Conservation (phyloP, 164 flowering plant species). For the Buxus sempervirens region DNA sequence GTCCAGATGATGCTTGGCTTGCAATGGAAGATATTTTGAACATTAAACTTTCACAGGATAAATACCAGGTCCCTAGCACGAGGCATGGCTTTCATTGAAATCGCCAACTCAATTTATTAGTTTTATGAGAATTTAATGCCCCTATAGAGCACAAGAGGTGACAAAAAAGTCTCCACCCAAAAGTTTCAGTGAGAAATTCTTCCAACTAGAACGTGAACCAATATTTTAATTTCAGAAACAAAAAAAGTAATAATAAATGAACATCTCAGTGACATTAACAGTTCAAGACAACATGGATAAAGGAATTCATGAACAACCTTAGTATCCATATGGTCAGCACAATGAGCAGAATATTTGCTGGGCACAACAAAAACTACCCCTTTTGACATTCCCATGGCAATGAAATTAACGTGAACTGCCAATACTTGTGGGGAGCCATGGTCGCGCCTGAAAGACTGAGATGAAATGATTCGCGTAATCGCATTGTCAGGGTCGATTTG, state of each 20-base stretch:
- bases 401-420: slow-evolving; percentile 75
- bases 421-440: slow-evolving; percentile 84
- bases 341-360: slow-evolving; percentile 70
- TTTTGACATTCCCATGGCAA: slow-evolving; percentile 88
- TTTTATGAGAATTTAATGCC: background rate
- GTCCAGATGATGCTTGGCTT: background rate
- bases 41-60: too few species aligned
- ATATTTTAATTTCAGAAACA: background rate
- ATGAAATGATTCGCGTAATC: slow-evolving; percentile 57
- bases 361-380: slow-evolving; percentile 69
- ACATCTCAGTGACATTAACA: background rate
- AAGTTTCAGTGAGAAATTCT: too few species aligned
- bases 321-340: slow-evolving; percentile 70
- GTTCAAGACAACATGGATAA: background rate
- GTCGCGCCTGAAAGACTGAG: slow-evolving; percentile 66
- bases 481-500: slow-evolving; percentile 58
- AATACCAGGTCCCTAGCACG: too few species aligned
- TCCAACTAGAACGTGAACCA: background rate
- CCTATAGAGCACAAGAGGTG: background rate
- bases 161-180: background rate
- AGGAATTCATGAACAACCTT: slow-evolving; percentile 46
- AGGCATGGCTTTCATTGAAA: too few species aligned
- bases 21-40: too few species aligned
- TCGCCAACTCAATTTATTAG: too few species aligned
- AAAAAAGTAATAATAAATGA: background rate